Evolutionary conservation across 257 asterid species (phyloP).

Genomic region (Solanum medicagineum): DNA sequence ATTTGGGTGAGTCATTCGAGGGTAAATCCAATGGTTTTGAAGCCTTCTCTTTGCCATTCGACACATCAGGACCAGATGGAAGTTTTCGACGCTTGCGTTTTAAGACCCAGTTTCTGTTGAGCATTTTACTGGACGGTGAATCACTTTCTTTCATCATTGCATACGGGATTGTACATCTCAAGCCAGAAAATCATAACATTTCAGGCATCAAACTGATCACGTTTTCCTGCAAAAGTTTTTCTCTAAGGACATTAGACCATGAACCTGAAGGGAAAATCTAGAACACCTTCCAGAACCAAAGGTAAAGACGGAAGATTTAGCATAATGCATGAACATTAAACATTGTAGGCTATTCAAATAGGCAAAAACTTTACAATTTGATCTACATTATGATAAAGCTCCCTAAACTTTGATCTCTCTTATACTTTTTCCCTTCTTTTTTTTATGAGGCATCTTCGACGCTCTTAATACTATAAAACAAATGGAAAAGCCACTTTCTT

Average conservation of each 20-base stretch:
- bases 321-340: not conserved
- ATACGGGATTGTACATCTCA: constrained; percentile 10
- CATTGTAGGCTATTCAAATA: not conserved
- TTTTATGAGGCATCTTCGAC: not conserved
- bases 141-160: constrained; percentile 42
- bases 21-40: constrained; percentile 29
- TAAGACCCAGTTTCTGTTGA: constrained; percentile 56
- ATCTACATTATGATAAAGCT: not conserved
- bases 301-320: not conserved
- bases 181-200: constrained; percentile 3
- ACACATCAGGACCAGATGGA: constrained; percentile 34
- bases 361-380: not conserved
- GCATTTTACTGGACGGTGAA: constrained; percentile 32
- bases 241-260: not conserved
- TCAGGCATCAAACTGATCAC: not conserved
- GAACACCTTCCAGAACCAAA: not conserved
- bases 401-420: not conserved
- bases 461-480: not conserved
- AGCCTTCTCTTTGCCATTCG: constrained; percentile 22
- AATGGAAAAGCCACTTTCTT: not conserved
- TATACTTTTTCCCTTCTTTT: not conserved
- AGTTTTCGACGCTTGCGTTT: constrained; percentile 63
- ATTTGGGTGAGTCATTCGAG: constrained; percentile 20
- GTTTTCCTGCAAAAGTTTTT: not conserved
- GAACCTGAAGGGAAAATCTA: not conserved